A percentile compares a stretch with the other conserved stretches of the same genome.
Evolutionary conservation across 1,284 basidiomycete genomes (phyloP).

Genomic region (Cutaneotrichosporon sp.): DNA sequence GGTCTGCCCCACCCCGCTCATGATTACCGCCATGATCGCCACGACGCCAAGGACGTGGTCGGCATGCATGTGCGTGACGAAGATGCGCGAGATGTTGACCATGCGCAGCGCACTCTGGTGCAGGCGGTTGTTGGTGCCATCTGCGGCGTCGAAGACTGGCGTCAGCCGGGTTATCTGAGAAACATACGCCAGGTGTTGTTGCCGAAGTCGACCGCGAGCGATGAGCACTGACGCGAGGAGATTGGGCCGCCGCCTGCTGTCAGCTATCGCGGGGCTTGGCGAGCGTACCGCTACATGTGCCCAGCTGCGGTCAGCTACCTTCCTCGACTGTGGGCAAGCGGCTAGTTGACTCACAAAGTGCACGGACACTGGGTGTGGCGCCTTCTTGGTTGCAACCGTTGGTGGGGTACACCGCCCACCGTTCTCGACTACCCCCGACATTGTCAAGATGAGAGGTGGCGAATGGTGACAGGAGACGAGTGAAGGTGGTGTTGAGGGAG

Average conservation of each 20-base stretch:
- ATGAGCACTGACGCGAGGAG: constrained; percentile 50
- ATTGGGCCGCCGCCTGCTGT: constrained; percentile 51
- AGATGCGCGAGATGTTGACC: constrained; percentile 68
- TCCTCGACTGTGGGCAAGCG: not conserved
- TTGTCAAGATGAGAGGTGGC: constrained; percentile 1
- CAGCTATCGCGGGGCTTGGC: constrained; percentile 11
- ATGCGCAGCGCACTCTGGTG: constrained; percentile 65
- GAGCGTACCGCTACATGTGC: constrained; percentile 49
- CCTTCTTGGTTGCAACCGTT: constrained; percentile 10
- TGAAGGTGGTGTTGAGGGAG: not conserved
- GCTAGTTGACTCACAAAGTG: constrained; percentile 38
- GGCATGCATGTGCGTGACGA: constrained; percentile 88
- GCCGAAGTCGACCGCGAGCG: constrained; percentile 53
- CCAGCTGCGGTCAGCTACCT: constrained; percentile 40
- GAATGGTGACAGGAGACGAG: not conserved
- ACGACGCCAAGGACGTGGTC: constrained; percentile 81
- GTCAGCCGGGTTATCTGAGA: constrained; percentile 6
- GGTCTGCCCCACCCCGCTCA: constrained; percentile 57
- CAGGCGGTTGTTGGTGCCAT: constrained; percentile 81
- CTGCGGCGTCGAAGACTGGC: constrained; percentile 81
- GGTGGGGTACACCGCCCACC: constrained; percentile 2
- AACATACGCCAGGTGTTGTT: constrained; percentile 52
- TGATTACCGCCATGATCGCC: constrained; percentile 67
- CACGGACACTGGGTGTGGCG: constrained; percentile 36
- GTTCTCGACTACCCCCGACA: constrained; percentile 2